These are phyloP conservation scores for Auricularia sp. DNA, from an alignment of 768 basidiomycete genomes.

Conservation along the genomic window DNA sequence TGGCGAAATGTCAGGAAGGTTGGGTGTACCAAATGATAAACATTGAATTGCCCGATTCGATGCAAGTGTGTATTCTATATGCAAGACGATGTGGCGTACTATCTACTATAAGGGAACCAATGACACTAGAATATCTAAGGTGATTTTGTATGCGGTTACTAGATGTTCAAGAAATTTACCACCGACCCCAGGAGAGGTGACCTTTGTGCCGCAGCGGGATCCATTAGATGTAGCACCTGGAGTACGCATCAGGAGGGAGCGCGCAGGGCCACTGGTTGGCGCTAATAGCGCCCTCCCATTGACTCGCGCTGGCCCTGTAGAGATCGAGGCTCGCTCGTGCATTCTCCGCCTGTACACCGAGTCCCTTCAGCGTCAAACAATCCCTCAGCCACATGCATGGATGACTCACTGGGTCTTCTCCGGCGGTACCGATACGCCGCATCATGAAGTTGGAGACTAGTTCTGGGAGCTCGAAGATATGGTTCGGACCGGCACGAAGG, in stretches of 20 bases:
- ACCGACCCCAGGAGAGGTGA: too few relatives aligned
- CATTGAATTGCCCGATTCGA: background rate
- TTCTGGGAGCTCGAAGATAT: background rate
- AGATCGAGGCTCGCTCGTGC: constrained; percentile 42
- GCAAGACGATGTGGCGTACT: too few relatives aligned
- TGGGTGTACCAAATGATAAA: background rate
- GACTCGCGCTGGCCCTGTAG: constrained; percentile 39
- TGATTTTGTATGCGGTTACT: too few relatives aligned
- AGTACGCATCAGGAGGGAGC: constrained; percentile 22
- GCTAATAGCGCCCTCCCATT: constrained; percentile 36
- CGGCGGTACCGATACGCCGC: background rate
- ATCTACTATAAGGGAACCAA: too few relatives aligned
- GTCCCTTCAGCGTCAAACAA: background rate
- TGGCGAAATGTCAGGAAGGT: background rate
- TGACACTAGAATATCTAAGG: too few relatives aligned
- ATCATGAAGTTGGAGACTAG: background rate
- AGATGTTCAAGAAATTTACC: too few relatives aligned
- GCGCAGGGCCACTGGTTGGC: constrained; percentile 44
- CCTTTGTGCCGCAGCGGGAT: background rate
- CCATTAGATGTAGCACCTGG: background rate
- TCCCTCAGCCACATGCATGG: background rate
- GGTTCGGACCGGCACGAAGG: background rate
- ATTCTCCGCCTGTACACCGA: constrained; percentile 30
- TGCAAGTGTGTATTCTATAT: background rate
- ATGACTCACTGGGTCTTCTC: background rate